phyloP scores from a whole-genome alignment of 345 rosid species.

The Citrus trifoliata region DNA sequence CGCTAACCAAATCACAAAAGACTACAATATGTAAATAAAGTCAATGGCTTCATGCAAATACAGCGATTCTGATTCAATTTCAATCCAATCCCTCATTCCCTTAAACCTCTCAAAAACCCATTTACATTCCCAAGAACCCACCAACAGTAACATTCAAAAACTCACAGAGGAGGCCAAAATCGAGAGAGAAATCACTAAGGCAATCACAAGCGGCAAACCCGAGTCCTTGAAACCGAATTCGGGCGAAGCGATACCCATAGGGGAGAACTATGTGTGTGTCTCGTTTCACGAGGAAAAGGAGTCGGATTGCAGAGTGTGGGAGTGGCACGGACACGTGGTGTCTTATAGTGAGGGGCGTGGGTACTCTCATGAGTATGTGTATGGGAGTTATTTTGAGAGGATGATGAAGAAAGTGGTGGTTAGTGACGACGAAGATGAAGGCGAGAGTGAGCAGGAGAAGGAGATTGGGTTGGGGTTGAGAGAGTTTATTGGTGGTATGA shows the following conservation, averaged over 20 bases:
- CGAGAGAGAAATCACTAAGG: slow-evolving; percentile 7
- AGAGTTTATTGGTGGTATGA: slow-evolving; percentile 1
- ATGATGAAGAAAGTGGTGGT: background rate
- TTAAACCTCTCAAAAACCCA: background rate
- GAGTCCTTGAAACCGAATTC: slow-evolving; percentile 16
- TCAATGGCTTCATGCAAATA: background rate
- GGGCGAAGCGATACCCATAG: slow-evolving; percentile 9
- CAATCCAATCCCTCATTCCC: background rate
- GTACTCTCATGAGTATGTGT: slow-evolving; percentile 12
- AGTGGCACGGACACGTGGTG: slow-evolving; percentile 18
- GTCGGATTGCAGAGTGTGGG: slow-evolving; percentile 11
- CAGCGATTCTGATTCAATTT: slow-evolving; percentile 1
- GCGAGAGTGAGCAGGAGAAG: background rate
- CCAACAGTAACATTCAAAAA: background rate
- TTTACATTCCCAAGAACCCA: background rate
- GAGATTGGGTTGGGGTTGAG: background rate
- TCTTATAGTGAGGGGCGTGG: background rate
- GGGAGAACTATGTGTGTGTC: slow-evolving; percentile 12
- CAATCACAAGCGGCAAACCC: background rate
- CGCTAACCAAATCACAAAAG: background rate
- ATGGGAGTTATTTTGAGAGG: slow-evolving; percentile 16
- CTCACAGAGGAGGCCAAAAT: slow-evolving; percentile 6
- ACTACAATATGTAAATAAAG: background rate
- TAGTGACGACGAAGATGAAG: background rate
- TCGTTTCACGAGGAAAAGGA: slow-evolving; percentile 6